A percentile compares a stretch with the other conserved stretches of the same genome.
Conservation (phyloP, 371 early-diverging fungal species). For the Actinomucor elegans region DNA sequence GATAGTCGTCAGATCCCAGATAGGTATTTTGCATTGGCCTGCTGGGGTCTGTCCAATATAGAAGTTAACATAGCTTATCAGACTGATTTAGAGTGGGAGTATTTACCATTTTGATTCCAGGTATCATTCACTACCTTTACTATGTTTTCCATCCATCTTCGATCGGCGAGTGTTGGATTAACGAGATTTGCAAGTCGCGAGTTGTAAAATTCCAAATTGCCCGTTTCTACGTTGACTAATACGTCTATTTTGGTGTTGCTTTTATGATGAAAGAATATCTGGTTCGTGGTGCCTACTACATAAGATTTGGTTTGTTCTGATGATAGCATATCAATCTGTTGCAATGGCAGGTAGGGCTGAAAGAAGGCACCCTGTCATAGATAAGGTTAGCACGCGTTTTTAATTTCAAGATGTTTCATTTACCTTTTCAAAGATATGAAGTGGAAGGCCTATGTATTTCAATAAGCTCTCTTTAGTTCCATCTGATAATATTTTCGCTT, state of each 20-base stretch:
- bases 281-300: conserved; percentile 78
- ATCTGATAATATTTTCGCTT: conserved; percentile 32
- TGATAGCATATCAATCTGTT: conserved; percentile 79
- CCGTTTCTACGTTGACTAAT: conserved; percentile 77
- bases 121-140: conserved; percentile 55
- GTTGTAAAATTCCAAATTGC: conserved; percentile 71
- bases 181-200: conserved; percentile 50
- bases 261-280: conserved; percentile 75
- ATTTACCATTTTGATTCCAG: conserved; percentile 54
- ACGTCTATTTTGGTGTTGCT: conserved; percentile 73
- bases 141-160: conserved; percentile 67
- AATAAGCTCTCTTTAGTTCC: conserved; percentile 51
- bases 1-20: conserved; percentile 78
- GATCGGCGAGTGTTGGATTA: conserved; percentile 57
- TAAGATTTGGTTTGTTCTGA: conserved; percentile 68
- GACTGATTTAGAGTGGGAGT: neutral
- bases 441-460: conserved; percentile 66
- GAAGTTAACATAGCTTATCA: neutral
- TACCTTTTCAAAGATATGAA: conserved; percentile 74
- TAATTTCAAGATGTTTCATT: too few species aligned
- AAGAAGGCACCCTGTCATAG: conserved; percentile 80
- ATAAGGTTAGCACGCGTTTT: too few species aligned
- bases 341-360: conserved; percentile 84
- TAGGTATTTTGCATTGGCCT: conserved; percentile 58
- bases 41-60: conserved; percentile 39